Conservation (phyloP, 2,329 filamentous ascomycete species). For the Neopestalotiopsis sp. region DNA sequence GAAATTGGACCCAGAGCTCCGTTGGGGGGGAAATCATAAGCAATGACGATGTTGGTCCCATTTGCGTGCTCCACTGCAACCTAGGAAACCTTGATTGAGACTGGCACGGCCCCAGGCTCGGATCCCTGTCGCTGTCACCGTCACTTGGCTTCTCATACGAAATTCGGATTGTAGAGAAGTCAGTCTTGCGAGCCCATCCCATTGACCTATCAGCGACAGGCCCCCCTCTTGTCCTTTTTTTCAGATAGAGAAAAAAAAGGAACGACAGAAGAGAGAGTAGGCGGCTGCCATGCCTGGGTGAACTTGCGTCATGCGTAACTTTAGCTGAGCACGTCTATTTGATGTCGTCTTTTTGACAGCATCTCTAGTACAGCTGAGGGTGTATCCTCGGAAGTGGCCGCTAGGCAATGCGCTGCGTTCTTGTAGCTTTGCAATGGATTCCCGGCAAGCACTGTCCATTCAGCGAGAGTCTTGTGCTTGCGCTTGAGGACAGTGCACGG, state of each 20-base stretch:
- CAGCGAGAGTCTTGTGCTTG: neutral
- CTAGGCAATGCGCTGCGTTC: neutral
- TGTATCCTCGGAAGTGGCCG: neutral
- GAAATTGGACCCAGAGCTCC: constrained; percentile 3
- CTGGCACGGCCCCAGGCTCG: neutral
- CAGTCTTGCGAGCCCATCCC: constrained; percentile 7
- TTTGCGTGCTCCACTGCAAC: constrained; percentile 14
- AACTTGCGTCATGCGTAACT: constrained; percentile 19
- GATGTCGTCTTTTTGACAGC: neutral
- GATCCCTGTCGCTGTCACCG: constrained; percentile 7
- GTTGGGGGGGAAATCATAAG: constrained; percentile 13
- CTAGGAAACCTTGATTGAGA: constrained; percentile 9
- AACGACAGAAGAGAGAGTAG: neutral
- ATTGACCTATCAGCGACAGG: constrained; percentile 23
- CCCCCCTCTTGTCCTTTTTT: constrained; percentile 2
- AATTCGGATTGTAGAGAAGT: constrained; percentile 5
- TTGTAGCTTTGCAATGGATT: neutral
- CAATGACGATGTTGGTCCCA: constrained; percentile 19
- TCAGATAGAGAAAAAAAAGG: neutral
- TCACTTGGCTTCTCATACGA: neutral
- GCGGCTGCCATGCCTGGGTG: neutral
- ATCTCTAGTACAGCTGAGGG: neutral
- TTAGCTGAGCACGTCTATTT: neutral
- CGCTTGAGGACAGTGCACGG: neutral
- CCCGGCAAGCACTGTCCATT: neutral